Conservation (phyloP, 2,329 filamentous ascomycete genomes). For the Colletotrichum higginsianum region DNA sequence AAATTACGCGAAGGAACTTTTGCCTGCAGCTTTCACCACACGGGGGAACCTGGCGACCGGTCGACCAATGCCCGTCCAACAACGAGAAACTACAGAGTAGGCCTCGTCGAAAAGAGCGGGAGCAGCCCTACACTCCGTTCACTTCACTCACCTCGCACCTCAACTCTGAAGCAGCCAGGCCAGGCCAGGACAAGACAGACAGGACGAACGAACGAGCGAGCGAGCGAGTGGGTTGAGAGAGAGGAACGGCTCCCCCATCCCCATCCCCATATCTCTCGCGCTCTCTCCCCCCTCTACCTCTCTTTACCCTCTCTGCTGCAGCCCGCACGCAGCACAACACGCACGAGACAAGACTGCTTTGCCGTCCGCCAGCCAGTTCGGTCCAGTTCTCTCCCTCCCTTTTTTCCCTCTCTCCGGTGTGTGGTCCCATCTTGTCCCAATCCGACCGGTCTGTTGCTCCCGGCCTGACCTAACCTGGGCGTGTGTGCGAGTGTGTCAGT, state of each 20-base stretch:
- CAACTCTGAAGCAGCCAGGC: constrained; percentile 11
- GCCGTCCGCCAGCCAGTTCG: constrained; percentile 17
- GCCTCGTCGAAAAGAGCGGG: constrained; percentile 20
- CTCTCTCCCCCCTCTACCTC: constrained; percentile 31
- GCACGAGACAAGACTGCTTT: constrained; percentile 26
- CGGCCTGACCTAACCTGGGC: constrained; percentile 16
- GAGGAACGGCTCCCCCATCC: constrained; percentile 28
- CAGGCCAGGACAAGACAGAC: background rate
- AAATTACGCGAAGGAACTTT: constrained; percentile 59
- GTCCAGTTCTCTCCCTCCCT: constrained; percentile 10
- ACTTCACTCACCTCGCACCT: background rate
- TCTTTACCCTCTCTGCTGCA: constrained; percentile 2
- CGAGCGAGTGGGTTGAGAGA: constrained; percentile 11
- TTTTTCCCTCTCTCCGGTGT: too few species aligned
- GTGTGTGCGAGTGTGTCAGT: too few species aligned
- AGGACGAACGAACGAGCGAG: constrained; percentile 6
- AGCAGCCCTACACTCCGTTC: constrained; percentile 8
- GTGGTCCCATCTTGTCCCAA: constrained; percentile 27
- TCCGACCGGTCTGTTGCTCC: constrained; percentile 24
- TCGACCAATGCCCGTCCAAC: constrained; percentile 45
- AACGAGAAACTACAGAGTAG: constrained; percentile 31
- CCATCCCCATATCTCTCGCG: constrained; percentile 42
- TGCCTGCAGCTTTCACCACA: constrained; percentile 53
- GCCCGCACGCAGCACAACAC: background rate
- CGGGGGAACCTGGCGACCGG: constrained; percentile 53